Base-by-base conservation (phyloP, 805 yeast species). In the Cyberlindnera maclurae region DNA sequence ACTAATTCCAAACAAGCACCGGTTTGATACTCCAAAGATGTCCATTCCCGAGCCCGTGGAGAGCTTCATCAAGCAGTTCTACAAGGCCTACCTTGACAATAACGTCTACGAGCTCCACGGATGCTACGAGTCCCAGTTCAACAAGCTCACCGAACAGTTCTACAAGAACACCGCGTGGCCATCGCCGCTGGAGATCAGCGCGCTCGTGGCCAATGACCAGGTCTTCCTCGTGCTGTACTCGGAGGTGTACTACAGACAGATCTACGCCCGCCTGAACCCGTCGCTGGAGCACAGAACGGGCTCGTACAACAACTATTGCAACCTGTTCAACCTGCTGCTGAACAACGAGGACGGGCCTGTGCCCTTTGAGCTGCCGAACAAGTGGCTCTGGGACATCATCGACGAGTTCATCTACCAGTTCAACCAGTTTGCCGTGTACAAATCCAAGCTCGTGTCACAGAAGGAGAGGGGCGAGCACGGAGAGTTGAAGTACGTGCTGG, bases 361-460 rank as follows among this genome's bases (percentile, higher is more conserved):
- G 10, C 63, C 63, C 28, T 60, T 70, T 42, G 75, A 70, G 48
- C 52, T 70, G 34, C 75, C 75, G 35, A 59, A 59, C 43, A 62
- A 64, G 45, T 70, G 75, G 75, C 57, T 67, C 17, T 71, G 75
- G 75, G 75, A 70, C 39, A 68, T 70, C 42, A 60, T 70, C 42
- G 75, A 70, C 45, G 75, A 70, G 54, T 71, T 70, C 52, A 69
- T 70, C 51, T 70, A 71, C 48, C 75, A 70, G 54, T 70, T 64
- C 59, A 68, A 68, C 50, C 60, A 63, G 46, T 70, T 67, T 42
- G 59, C 70, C 35, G 51, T 62, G 35, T 68, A 62, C 57, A 61
- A 69, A 42, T 55, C 64, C 24, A 60, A 67, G 40, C 52, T 60
- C 33, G 50, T 64, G 30, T 44, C 55, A 40, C 59, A 57, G 42